These are phyloP conservation scores for Spergularia marina DNA, from an alignment of 148 eudicot genomes.

Conservation along the genomic window DNA sequence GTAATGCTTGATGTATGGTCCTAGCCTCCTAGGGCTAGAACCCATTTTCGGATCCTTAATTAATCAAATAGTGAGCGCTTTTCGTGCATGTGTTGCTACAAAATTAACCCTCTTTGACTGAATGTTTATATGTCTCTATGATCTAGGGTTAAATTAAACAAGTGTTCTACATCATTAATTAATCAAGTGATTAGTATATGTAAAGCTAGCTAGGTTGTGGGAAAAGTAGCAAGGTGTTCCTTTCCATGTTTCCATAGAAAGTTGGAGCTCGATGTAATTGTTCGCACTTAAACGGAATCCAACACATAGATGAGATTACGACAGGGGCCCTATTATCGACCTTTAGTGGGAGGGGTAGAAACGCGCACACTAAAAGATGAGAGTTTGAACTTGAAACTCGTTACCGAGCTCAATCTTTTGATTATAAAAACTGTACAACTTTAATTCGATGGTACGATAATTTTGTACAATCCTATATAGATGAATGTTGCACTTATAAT, in stretches of 20 bases:
- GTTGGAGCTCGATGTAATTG: background rate
- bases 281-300: background rate
- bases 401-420: too few relatives aligned
- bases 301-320: background rate
- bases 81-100: background rate
- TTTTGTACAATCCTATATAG: too few relatives aligned
- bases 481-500: too few relatives aligned
- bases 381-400: too few relatives aligned
- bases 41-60: background rate
- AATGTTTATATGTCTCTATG: conserved; percentile 12
- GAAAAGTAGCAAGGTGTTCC: conserved; percentile 7
- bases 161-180: background rate
- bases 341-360: too few relatives aligned
- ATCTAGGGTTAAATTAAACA: conserved; percentile 13
- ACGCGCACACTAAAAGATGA: too few relatives aligned
- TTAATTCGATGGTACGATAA: too few relatives aligned
- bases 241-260: conserved; percentile 10
- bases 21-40: background rate
- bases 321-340: too few relatives aligned
- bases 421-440: too few relatives aligned
- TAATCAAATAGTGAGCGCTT: background rate
- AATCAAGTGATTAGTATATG: background rate
- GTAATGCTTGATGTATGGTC: background rate
- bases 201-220: background rate
- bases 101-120: conserved; percentile 3